phyloP scores from a whole-genome alignment of 1,139 yeast genomes.

The Trichomonascaceae sp. region DNA sequence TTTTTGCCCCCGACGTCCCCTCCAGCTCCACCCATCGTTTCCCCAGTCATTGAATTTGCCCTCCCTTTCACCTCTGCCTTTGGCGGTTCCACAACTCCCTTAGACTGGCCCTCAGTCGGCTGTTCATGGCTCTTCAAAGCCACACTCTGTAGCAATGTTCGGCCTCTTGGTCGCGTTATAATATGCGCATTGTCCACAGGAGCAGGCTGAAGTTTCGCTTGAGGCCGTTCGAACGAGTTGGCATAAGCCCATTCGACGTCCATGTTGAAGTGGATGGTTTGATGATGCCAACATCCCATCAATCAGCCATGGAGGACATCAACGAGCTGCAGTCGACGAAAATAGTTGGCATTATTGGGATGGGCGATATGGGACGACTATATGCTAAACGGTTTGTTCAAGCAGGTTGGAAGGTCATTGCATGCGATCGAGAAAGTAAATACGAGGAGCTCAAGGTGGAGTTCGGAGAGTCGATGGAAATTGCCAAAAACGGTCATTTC shows the following conservation, averaged over 20 bases:
- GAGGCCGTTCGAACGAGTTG: slow-evolving; percentile 16
- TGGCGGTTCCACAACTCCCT: background rate
- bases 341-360: slow-evolving; percentile 82
- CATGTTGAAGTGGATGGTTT: slow-evolving; percentile 15
- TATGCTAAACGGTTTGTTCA: slow-evolving; percentile 72
- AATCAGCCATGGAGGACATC: background rate
- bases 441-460: slow-evolving; percentile 45
- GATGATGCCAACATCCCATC: background rate
- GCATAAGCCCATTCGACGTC: slow-evolving; percentile 33
- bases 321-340: slow-evolving; percentile 20
- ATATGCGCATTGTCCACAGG: background rate
- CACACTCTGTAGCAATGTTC: slow-evolving; percentile 26
- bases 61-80: background rate
- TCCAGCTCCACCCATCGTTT: background rate
- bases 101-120: background rate
- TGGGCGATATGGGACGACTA: slow-evolving; percentile 93
- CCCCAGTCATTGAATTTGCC: background rate
- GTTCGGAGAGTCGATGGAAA: slow-evolving; percentile 40
- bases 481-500: slow-evolving; percentile 68
- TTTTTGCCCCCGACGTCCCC: background rate
- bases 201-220: slow-evolving; percentile 6
- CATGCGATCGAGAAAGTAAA: slow-evolving; percentile 76
- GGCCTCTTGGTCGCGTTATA: slow-evolving; percentile 21
- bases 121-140: slow-evolving; percentile 18
- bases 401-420: slow-evolving; percentile 89